These are phyloP conservation scores for Capsicum rhomboideum DNA, from an alignment of 257 asterid species.

Conservation along the genomic window DNA sequence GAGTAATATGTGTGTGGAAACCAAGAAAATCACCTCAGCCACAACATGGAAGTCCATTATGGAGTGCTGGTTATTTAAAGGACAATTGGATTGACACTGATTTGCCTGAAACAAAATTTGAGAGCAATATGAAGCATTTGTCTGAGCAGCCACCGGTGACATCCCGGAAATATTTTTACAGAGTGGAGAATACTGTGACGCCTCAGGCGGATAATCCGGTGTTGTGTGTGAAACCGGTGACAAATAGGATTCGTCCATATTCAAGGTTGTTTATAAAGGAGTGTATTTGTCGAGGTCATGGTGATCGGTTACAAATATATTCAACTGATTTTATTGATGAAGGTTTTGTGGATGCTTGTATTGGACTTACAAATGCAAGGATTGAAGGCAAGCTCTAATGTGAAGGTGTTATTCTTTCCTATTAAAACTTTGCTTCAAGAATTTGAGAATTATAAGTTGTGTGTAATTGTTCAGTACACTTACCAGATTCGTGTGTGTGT, in stretches of 20 bases:
- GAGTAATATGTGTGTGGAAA: constrained; percentile 85
- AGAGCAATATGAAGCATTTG: constrained; percentile 64
- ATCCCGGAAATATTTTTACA: constrained; percentile 54
- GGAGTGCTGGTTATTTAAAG: constrained; percentile 58
- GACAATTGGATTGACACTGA: constrained; percentile 89
- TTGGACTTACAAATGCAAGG: constrained; percentile 60
- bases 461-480: neutral
- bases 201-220: constrained; percentile 88
- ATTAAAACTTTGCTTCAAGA: neutral
- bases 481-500: neutral
- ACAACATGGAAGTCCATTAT: constrained; percentile 40
- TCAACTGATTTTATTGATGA: constrained; percentile 76
- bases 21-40: constrained; percentile 67
- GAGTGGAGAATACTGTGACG: constrained; percentile 95
- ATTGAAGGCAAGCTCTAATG: constrained; percentile 30
- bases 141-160: constrained; percentile 50
- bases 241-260: constrained; percentile 60
- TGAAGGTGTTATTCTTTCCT: neutral
- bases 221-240: constrained; percentile 68
- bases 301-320: constrained; percentile 57
- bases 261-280: constrained; percentile 64
- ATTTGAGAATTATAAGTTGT: neutral
- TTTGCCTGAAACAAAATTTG: constrained; percentile 78
- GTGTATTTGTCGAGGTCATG: constrained; percentile 34
- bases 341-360: constrained; percentile 89